phyloP scores from a whole-genome alignment of 495 filamentous ascomycete species.

The Pseudoneurospora amorphoporcata region DNA sequence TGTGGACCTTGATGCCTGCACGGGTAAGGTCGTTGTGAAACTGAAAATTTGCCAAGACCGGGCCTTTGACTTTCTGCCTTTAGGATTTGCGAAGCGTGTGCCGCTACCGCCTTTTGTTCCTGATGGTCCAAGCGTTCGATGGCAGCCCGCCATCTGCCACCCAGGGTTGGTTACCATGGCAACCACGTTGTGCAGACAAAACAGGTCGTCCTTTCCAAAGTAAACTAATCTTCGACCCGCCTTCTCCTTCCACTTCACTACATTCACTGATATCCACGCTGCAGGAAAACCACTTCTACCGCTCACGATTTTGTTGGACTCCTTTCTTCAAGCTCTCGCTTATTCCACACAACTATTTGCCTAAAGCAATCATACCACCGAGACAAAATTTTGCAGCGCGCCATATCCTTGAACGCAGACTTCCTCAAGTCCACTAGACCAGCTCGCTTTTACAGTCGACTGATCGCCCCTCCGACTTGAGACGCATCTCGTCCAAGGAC shows the following conservation, averaged over 20 bases:
- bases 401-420: slow-evolving; percentile 19
- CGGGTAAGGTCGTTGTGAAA: not conserved
- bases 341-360: slow-evolving; percentile 10
- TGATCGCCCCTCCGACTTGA: slow-evolving; percentile 38
- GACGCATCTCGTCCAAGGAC: slow-evolving; percentile 27
- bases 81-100: not conserved
- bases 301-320: slow-evolving; percentile 8
- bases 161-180: not conserved
- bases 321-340: slow-evolving; percentile 22
- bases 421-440: slow-evolving; percentile 32
- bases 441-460: slow-evolving; percentile 29
- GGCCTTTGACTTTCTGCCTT: not conserved
- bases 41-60: not conserved
- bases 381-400: not conserved
- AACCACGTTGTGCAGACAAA: not conserved
- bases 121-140: not conserved
- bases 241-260: slow-evolving; percentile 7
- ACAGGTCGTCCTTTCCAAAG: not conserved
- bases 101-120: not conserved
- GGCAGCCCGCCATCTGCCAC: not conserved
- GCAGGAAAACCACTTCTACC: not conserved
- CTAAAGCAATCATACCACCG: slow-evolving; percentile 9
- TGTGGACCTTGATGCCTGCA: not conserved
- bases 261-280: not conserved
- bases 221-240: not conserved